phyloP scores from a whole-genome alignment of 2,329 filamentous ascomycete species.

The Graphiopsis chlorocephala region DNA sequence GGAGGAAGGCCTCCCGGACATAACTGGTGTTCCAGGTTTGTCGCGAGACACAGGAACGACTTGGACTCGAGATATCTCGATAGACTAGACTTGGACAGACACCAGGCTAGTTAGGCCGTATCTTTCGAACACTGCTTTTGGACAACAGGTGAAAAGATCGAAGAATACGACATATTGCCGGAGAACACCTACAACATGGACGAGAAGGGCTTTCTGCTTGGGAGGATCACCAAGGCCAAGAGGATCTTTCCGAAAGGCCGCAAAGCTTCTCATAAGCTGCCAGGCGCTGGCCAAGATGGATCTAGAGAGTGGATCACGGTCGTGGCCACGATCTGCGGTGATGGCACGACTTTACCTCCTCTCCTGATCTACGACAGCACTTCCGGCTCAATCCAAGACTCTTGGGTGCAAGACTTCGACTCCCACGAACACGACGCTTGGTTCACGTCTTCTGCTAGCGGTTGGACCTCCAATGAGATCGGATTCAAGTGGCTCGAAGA shows the following conservation, averaged over 20 bases:
- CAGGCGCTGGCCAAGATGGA: slow-evolving; percentile 13
- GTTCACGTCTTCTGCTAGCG: neutral
- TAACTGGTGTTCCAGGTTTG: too few species aligned
- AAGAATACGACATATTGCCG: neutral
- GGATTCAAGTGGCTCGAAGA: slow-evolving; percentile 17
- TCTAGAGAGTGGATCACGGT: slow-evolving; percentile 16
- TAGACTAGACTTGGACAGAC: too few species aligned
- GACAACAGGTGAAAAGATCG: neutral
- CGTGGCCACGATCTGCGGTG: slow-evolving; percentile 17
- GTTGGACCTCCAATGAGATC: slow-evolving; percentile 62
- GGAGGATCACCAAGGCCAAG: neutral
- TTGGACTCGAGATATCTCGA: too few species aligned
- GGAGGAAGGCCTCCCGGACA: too few species aligned
- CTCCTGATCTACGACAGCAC: slow-evolving; percentile 15
- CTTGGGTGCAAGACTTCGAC: slow-evolving; percentile 4
- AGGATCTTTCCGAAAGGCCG: neutral
- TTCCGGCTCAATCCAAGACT: slow-evolving; percentile 8
- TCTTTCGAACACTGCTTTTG: slow-evolving; percentile 14
- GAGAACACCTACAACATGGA: slow-evolving; percentile 5
- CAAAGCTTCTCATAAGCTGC: neutral
- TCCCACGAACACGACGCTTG: neutral
- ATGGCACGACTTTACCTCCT: slow-evolving; percentile 17
- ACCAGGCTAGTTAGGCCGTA: slow-evolving; percentile 10
- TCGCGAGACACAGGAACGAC: too few species aligned
- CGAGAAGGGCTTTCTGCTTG: slow-evolving; percentile 4